These are phyloP conservation scores for Candida endomychidarum DNA, from an alignment of 805 yeast genomes.

Conservation along the genomic window DNA sequence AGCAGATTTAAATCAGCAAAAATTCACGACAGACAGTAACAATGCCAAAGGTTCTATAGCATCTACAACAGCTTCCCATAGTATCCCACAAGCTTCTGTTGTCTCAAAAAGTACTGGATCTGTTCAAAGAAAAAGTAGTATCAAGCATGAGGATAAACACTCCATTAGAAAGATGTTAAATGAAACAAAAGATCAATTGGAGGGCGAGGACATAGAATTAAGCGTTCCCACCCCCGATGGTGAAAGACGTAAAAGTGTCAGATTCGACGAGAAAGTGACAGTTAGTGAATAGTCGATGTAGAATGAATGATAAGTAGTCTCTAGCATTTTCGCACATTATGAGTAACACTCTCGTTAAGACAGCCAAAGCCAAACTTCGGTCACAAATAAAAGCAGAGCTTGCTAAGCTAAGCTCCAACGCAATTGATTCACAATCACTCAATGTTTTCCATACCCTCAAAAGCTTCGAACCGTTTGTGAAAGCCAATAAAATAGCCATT, in stretches of 20 bases:
- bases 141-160: conserved; percentile 8
- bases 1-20: conserved; percentile 46
- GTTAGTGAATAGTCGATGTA: conserved; percentile 13
- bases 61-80: background rate
- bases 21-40: conserved; percentile 14
- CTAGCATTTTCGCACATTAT: background rate
- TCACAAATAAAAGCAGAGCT: conserved; percentile 24
- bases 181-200: conserved; percentile 42
- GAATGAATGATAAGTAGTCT: background rate
- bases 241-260: conserved; percentile 61
- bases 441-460: conserved; percentile 21
- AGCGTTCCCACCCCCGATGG: conserved; percentile 39
- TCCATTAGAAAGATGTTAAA: conserved; percentile 48
- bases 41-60: background rate
- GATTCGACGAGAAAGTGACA: conserved; percentile 60
- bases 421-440: conserved; percentile 26
- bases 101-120: background rate
- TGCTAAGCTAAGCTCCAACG: conserved; percentile 15
- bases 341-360: conserved; percentile 7
- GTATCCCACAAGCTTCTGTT: background rate
- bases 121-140: conserved; percentile 29
- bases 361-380: conserved; percentile 28
- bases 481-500: conserved; percentile 55
- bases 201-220: conserved; percentile 41
- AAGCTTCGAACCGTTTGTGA: conserved; percentile 34